Base-by-base conservation (phyloP, 805 yeast genomes). In the Yamadazyma phyllophila region DNA sequence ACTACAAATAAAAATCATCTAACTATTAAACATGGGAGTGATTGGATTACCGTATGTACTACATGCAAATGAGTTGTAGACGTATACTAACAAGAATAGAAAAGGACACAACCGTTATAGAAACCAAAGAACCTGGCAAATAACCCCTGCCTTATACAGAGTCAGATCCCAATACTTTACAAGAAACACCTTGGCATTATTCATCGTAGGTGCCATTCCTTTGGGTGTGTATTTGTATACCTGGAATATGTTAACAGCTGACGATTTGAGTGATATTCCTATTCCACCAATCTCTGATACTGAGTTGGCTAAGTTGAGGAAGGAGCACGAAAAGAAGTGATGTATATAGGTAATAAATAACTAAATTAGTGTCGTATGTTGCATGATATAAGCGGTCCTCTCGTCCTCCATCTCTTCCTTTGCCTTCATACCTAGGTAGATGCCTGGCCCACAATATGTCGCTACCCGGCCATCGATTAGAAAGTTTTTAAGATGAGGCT, bases 81-180 rank as follows among this genome's bases (percentile, higher is more conserved):
- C 31, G 12, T 10, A 2, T 51, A 52, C 57, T 54, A 52, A 52
- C 54, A 17, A n/a, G 30, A 7, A 30, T 41, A 72, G 77, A 60
- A 71, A 70, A 54, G 69, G 71, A 34, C 77, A 72, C 53, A 62
- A 61, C 52, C 67, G 70, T 46, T 72, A 71, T 54, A 67, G 74
- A 53, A 88, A 86, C 63, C 85, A 82, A 31, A 69, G 71, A 52
- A 86, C 91, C 29, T 85, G 80, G 67, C 84, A 84, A 60, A 90
- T 90, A 92, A 88, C 97, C 1, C 96, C 96, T 12, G 96, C 97
- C 5, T 82, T 92, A 76, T 74, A 88, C 54, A 77, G 98, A 53
- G 97, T 96, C 39, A 80, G 98, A 65, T 75, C 78, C 49, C 97
- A 96, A 35, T 92, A 80, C 60, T 88, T 90, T 68, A 80, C 82